Evolutionary conservation across 2,329 filamentous ascomycete genomes (phyloP).

Genomic region (Neonectria coccinea): DNA sequence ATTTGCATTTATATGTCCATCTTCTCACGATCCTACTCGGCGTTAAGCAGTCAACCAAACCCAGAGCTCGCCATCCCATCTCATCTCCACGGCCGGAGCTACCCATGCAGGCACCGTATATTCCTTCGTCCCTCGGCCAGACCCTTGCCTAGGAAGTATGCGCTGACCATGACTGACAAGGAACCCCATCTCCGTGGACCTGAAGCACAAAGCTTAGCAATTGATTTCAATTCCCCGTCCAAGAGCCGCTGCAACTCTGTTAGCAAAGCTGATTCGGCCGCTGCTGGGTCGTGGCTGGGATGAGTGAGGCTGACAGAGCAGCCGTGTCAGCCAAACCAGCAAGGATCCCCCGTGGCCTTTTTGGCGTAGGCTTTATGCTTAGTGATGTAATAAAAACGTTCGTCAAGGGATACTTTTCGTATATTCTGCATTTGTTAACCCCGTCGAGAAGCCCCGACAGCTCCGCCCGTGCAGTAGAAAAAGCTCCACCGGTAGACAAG

Average conservation of each 20-base stretch:
- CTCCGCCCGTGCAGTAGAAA: too few relatives aligned
- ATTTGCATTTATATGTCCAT: not conserved
- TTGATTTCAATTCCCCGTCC: not conserved
- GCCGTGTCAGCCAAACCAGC: not conserved
- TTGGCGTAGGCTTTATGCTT: too few relatives aligned
- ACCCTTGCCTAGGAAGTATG: not conserved
- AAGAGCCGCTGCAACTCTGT: not conserved
- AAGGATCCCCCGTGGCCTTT: not conserved
- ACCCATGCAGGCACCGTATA: not conserved
- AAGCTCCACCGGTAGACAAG: not conserved
- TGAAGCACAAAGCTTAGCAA: not conserved
- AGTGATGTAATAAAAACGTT: too few relatives aligned
- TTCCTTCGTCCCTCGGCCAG: not conserved
- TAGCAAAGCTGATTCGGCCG: not conserved
- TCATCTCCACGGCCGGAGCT: not conserved
- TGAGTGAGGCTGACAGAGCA: not conserved
- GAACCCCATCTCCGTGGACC: not conserved
- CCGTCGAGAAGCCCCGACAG: too few relatives aligned
- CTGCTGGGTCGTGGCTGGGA: not conserved
- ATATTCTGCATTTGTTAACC: too few relatives aligned
- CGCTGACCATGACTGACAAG: constrained; percentile 2
- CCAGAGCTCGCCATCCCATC: not conserved
- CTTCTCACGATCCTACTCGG: not conserved
- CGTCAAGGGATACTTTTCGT: too few relatives aligned
- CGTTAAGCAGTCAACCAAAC: not conserved